A percentile compares a stretch with the other conserved stretches of the same genome.
phyloP scores from a whole-genome alignment of 768 basidiomycete genomes.

The Phylloporus rhodoxanthus region DNA sequence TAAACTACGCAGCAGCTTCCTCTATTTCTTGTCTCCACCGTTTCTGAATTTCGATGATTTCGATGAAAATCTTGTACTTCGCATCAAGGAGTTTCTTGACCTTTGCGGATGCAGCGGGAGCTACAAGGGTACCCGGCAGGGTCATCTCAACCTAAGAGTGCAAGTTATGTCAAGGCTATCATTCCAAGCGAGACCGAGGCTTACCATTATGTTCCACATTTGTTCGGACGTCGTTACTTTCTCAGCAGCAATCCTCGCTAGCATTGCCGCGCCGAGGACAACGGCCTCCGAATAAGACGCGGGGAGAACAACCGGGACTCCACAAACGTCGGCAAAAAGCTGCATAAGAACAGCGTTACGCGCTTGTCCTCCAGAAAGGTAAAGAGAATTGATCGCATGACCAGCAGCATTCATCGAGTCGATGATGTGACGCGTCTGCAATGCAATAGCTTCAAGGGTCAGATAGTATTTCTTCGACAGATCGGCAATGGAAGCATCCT shows the following conservation, averaged over 20 bases:
- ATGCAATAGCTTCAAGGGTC: slow-evolving; percentile 87
- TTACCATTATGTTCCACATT: slow-evolving; percentile 93
- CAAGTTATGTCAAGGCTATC: not conserved
- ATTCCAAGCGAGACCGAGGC: no score
- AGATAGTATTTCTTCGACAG: slow-evolving; percentile 88
- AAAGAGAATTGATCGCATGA: slow-evolving; percentile 76
- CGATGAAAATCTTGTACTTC: slow-evolving; percentile 91
- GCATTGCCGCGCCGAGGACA: slow-evolving; percentile 89
- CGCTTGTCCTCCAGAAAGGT: slow-evolving; percentile 91
- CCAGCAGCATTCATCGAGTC: slow-evolving; percentile 85
- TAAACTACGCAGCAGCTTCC: slow-evolving; percentile 35
- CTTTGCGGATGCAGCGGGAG: slow-evolving; percentile 51
- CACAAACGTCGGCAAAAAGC: slow-evolving; percentile 81
- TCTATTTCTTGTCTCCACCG: slow-evolving; percentile 81
- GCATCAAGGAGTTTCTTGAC: slow-evolving; percentile 78
- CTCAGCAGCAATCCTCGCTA: slow-evolving; percentile 81
- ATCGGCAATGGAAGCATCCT: slow-evolving; percentile 71
- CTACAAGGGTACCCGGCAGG: slow-evolving; percentile 65
- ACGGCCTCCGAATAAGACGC: slow-evolving; percentile 73
- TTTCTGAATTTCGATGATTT: slow-evolving; percentile 83
- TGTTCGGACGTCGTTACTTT: slow-evolving; percentile 49
- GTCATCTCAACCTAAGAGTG: slow-evolving; percentile 80
- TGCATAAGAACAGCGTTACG: slow-evolving; percentile 86
- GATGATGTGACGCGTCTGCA: slow-evolving; percentile 92
- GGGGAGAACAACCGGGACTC: slow-evolving; percentile 79